These are phyloP conservation scores for Bacidia gigantensis DNA, from an alignment of 495 filamentous ascomycete genomes.

Conservation along the genomic window DNA sequence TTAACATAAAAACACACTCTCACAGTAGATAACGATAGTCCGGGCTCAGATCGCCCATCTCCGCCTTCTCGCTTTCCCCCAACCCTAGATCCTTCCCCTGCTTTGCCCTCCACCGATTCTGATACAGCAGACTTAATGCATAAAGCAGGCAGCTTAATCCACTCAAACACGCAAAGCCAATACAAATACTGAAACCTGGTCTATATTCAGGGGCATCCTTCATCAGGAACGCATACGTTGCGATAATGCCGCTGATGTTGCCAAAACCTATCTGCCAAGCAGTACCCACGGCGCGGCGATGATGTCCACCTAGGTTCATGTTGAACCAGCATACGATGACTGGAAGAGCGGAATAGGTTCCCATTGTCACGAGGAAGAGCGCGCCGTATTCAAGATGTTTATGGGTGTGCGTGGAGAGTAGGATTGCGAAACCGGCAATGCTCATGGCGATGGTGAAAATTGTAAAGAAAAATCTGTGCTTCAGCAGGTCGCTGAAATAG, in stretches of 20 bases:
- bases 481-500: slow-evolving; percentile 47
- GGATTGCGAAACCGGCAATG: slow-evolving; percentile 58
- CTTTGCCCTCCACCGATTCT: slow-evolving; percentile 54
- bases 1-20: background rate
- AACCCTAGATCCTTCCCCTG: slow-evolving; percentile 36
- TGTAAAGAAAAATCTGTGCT: slow-evolving; percentile 65
- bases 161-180: slow-evolving; percentile 60
- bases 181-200: slow-evolving; percentile 64
- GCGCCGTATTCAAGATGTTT: slow-evolving; percentile 52
- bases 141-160: slow-evolving; percentile 48
- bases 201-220: slow-evolving; percentile 58
- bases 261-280: slow-evolving; percentile 89
- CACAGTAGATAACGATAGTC: slow-evolving; percentile 47
- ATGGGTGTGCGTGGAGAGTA: slow-evolving; percentile 49
- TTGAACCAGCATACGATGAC: slow-evolving; percentile 74
- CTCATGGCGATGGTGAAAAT: slow-evolving; percentile 47
- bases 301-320: slow-evolving; percentile 84
- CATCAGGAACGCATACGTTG: slow-evolving; percentile 66
- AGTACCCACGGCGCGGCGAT: slow-evolving; percentile 64
- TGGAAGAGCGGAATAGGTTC: slow-evolving; percentile 28
- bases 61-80: slow-evolving; percentile 60
- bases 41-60: slow-evolving; percentile 54
- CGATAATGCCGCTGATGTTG: slow-evolving; percentile 89
- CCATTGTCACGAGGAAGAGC: slow-evolving; percentile 55
- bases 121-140: slow-evolving; percentile 38